A percentile compares a stretch with the other conserved stretches of the same genome.
Conservation (phyloP, 495 filamentous ascomycete species). For the Hyaloscypha finlandica region DNA sequence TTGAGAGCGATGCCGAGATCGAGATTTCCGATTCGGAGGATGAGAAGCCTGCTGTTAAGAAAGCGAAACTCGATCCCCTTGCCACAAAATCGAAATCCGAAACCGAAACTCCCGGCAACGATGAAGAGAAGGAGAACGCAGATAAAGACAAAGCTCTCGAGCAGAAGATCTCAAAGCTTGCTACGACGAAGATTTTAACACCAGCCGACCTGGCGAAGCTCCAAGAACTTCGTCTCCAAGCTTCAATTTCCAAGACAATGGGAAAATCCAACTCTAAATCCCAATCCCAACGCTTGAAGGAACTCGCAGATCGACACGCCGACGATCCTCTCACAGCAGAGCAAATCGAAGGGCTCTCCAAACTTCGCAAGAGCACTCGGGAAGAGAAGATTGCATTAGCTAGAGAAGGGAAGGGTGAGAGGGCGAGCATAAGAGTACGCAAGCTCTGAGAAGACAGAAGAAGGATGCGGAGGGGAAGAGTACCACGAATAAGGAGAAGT, state of each 20-base stretch:
- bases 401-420: conserved; percentile 70
- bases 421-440: conserved; percentile 79
- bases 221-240: conserved; percentile 75
- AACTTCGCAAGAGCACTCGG: conserved; percentile 68
- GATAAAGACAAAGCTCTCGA: conserved; percentile 34
- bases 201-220: conserved; percentile 92
- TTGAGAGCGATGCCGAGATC: conserved; percentile 81
- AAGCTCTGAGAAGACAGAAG: conserved; percentile 77
- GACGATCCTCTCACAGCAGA: conserved; percentile 86
- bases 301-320: conserved; percentile 59
- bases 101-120: background rate
- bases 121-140: conserved; percentile 41
- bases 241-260: conserved; percentile 66
- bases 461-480: conserved; percentile 88
- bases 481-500: conserved; percentile 97
- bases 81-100: background rate
- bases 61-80: conserved; percentile 40
- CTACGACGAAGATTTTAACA: conserved; percentile 86
- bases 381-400: conserved; percentile 81
- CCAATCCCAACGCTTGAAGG: conserved; percentile 45
- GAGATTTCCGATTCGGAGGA: conserved; percentile 73
- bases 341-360: conserved; percentile 80
- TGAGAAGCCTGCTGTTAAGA: conserved; percentile 65
- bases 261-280: conserved; percentile 33
- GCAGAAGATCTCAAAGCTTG: conserved; percentile 61